phyloP scores from a whole-genome alignment of 257 asterid species.

The Rhazya stricta region DNA sequence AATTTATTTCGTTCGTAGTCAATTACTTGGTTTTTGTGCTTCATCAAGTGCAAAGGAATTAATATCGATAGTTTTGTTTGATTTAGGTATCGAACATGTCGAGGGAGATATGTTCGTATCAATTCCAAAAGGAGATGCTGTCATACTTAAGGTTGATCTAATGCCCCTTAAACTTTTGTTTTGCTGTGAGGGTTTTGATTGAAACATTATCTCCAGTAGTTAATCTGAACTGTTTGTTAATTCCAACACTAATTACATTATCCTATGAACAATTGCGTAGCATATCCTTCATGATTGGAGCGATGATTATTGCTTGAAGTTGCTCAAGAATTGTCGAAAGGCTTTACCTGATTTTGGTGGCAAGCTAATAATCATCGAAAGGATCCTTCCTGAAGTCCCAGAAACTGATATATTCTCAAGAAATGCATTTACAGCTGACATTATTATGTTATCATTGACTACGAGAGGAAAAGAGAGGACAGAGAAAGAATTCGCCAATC shows the following conservation, averaged over 20 bases:
- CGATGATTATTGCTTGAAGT: neutral
- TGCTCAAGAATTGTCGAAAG: neutral
- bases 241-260: too few relatives aligned
- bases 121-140: slow-evolving; percentile 1
- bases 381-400: slow-evolving; percentile 1
- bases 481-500: neutral
- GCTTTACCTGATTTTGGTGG: neutral
- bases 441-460: neutral
- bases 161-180: too few relatives aligned
- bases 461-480: neutral
- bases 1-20: too few relatives aligned
- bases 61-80: neutral
- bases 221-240: too few relatives aligned
- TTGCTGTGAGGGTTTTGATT: too few relatives aligned
- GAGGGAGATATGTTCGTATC: neutral
- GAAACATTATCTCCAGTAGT: too few relatives aligned
- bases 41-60: too few relatives aligned
- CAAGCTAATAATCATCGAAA: neutral
- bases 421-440: neutral
- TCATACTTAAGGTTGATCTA: slow-evolving; percentile 5
- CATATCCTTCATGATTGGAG: slow-evolving; percentile 3
- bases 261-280: neutral
- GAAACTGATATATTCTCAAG: neutral
- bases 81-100: neutral
- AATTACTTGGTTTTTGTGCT: too few relatives aligned